A percentile compares a stretch with the other conserved stretches of the same genome.
phyloP scores from a whole-genome alignment of 345 rosid species.

The Rhodamnia rubescens region DNA sequence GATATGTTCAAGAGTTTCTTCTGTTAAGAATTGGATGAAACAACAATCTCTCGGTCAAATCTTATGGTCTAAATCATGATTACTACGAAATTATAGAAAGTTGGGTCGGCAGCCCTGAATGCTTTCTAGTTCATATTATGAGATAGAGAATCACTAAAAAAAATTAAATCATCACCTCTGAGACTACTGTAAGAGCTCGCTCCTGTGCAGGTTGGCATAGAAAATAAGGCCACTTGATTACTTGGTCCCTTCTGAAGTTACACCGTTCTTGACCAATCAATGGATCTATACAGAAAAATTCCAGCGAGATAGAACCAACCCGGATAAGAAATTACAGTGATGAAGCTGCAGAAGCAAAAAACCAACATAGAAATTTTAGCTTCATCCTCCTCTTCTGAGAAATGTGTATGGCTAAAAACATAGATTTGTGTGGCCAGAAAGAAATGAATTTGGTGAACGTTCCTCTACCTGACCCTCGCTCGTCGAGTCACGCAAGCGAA shows the following conservation, averaged over 20 bases:
- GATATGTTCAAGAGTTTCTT: background rate
- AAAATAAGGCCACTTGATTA: background rate
- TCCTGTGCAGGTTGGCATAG: background rate
- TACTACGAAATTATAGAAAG: background rate
- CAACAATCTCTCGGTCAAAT: background rate
- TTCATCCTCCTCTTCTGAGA: background rate
- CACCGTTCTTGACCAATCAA: constrained; percentile 30
- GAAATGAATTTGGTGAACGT: no score
- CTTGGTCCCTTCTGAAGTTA: constrained; percentile 8
- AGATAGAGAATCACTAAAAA: background rate
- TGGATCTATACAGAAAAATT: constrained; percentile 55
- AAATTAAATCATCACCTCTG: background rate
- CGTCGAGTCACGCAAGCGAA: no score
- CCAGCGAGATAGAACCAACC: constrained; percentile 66
- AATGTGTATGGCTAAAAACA: no score
- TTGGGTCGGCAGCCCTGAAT: background rate
- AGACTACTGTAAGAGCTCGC: background rate
- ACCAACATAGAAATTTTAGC: background rate
- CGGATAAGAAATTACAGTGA: constrained; percentile 68
- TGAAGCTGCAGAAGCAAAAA: constrained; percentile 40
- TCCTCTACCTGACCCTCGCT: no score
- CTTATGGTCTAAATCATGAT: background rate
- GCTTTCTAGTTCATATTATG: background rate
- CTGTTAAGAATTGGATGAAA: background rate
- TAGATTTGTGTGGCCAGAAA: no score